Percentiles rank a stretch among this genome's conserved stretches.
These are phyloP conservation scores for Cystobasidium ongulense DNA, from an alignment of 768 basidiomycete species.

Conservation along the genomic window DNA sequence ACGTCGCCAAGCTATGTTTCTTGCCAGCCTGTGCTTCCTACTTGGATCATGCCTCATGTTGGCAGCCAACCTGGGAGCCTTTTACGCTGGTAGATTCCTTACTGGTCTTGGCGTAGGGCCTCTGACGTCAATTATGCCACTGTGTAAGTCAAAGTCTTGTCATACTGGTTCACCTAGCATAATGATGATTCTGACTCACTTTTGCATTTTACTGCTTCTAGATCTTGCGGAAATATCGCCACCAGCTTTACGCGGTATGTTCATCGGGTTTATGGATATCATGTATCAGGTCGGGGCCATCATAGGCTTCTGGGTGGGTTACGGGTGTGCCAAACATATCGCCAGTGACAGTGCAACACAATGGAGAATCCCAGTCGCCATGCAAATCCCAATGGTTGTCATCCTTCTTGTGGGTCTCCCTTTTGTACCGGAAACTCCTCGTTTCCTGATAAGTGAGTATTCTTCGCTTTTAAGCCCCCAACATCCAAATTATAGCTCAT, in stretches of 20 bases:
- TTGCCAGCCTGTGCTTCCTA: background rate
- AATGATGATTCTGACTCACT: background rate
- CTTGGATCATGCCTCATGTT: background rate
- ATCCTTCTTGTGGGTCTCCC: background rate
- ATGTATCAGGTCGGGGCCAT: background rate
- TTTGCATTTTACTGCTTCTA: too few relatives aligned
- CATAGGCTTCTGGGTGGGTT: background rate
- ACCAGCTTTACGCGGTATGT: background rate
- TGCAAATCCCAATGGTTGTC: background rate
- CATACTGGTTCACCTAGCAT: background rate
- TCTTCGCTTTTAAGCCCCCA: background rate
- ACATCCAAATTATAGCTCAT: background rate
- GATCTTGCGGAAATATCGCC: background rate
- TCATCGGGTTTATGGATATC: background rate
- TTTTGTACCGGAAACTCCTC: background rate
- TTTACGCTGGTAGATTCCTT: background rate
- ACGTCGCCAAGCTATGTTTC: background rate
- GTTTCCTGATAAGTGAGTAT: background rate
- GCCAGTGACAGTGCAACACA: background rate
- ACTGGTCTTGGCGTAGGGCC: conserved; percentile 1
- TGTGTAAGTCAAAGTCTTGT: background rate
- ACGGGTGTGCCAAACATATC: background rate
- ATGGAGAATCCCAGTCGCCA: background rate
- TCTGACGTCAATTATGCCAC: background rate
- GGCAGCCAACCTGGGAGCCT: background rate